Evolutionary conservation across 345 rosid genomes (phyloP), one percentile per base, ranked within the genome.

Genomic region (Chamaenerion angustifolium): DNA sequence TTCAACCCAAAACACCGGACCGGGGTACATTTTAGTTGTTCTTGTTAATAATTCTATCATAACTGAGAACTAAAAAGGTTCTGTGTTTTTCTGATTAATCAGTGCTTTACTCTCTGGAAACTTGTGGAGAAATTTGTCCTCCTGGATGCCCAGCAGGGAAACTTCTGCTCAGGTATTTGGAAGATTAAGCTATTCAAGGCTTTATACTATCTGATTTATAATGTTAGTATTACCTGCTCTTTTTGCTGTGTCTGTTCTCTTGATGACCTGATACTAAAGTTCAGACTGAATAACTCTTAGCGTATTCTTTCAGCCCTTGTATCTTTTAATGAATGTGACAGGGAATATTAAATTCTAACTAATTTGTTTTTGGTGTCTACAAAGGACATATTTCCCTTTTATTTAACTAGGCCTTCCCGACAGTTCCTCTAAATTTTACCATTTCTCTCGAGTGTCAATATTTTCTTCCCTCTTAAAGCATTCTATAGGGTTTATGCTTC

Each of bases 81-180:
- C 52, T 53, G 40, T 65, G 58, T 14, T n/a, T 45, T 16, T 56
- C 49, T 64, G 54, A 14, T 55, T 53, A 43, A 64, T 49, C 74
- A 84, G 98, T 64, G 89, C 82, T 45, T 59, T 80, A 48, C 71
- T 86, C 56, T 71, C 95, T 55, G 92, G 87, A 64, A 87, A 74
- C 67, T 65, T 79, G 31, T 87, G 93, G 96, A 80, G 96, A 68
- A 82, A 76, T 56, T 49, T 87, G 53, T 76, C 96, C 54, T 72
- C 95, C 8, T 84, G 93, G 98, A 74, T 87, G 78, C 98, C 88
- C 49, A 85, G 61, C 64, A 64, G 90, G 69, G 79, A 69, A 73
- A 56, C 81, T 45, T 68, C 82, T 56, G 53, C 63, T 62, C 89
- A 76, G 93, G 95, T 87, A 64, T 49, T 15, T 45, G 44, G 45